Base-by-base conservation (phyloP, 768 basidiomycete species). In the Xerocomellus chrysenteron region DNA sequence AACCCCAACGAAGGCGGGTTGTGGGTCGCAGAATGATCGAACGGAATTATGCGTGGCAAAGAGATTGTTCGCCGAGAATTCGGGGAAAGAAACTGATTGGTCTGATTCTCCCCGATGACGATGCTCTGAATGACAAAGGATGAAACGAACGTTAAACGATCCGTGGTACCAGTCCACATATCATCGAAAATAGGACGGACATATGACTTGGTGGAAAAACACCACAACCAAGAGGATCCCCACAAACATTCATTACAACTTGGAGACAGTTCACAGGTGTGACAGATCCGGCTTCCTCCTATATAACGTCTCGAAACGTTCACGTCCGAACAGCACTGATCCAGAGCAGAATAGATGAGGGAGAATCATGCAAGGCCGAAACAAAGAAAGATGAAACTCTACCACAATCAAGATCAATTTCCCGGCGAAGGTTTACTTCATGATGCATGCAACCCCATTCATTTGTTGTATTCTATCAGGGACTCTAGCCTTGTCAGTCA, bases 381-480 rank as follows among this genome's bases (percentile, higher is more conserved):
- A 50, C 42, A 51, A 57, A 3, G 24, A 37, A 43, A 33, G 51
- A 55, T 19, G 16, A 57, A 56, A 57, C 32, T 11, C 21, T 47
- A 66, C 65, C 65, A 63, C 56, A 26, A 26, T 21, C 55, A 46
- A 32, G 32, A 52, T 55, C 21, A 30, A 17, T 43, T 51, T 48
- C 43, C 19, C 13, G 44, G 50, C 6, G 26, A 30, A 33, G 17
- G 33, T 54, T 44, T 45, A 49, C 42, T 59, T 49, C 52, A 55
- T 39, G 52, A 56, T 17, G 47, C 2, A 61, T 48, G 50, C 44
- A 52, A 61, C 5, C 32, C 37, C 43, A 53, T 54, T 49, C 58
- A 54, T 53, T 49, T 39, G 61, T 43, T 35, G 56, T 54, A 54
- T 49, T 55, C 40, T 28, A 63, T 66, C 54, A 58, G 21, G 36